phyloP scores from a whole-genome alignment of 208 protist genomes.

The Naegleria gruberi region DNA sequence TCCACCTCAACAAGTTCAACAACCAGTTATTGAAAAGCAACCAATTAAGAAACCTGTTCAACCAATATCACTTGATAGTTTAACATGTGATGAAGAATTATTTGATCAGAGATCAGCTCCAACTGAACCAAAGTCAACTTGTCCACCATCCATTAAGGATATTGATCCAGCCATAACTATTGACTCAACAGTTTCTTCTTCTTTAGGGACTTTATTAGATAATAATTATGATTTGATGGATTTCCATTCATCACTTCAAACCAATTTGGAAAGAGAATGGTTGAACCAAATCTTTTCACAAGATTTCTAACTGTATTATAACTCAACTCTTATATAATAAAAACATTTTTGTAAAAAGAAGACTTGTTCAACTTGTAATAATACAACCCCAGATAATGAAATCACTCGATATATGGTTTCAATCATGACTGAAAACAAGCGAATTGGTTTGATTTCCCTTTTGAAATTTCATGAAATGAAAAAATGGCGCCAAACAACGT shows the following conservation, averaged over 20 bases:
- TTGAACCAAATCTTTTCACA: background rate
- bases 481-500: too few relatives aligned
- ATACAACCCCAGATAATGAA: too few relatives aligned
- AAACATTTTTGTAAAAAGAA: too few relatives aligned
- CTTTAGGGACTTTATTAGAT: background rate
- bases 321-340: too few relatives aligned
- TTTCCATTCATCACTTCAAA: background rate
- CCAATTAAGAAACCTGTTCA: background rate
- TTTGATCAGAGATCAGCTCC: background rate
- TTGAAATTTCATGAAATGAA: too few relatives aligned
- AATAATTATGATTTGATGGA: background rate
- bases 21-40: background rate
- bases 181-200: background rate
- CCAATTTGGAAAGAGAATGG: background rate
- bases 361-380: too few relatives aligned
- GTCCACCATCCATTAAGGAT: too few relatives aligned
- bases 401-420: too few relatives aligned
- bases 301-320: background rate
- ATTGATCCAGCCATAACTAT: background rate
- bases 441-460: too few relatives aligned
- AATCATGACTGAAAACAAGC: too few relatives aligned
- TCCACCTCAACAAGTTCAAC: background rate
- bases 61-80: background rate
- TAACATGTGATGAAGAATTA: background rate
- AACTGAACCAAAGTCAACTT: background rate